Evolutionary conservation across 495 filamentous ascomycete species (phyloP), one percentile per base, ranked within the genome.

Genomic region (Trichoderma orchidacearum): DNA sequence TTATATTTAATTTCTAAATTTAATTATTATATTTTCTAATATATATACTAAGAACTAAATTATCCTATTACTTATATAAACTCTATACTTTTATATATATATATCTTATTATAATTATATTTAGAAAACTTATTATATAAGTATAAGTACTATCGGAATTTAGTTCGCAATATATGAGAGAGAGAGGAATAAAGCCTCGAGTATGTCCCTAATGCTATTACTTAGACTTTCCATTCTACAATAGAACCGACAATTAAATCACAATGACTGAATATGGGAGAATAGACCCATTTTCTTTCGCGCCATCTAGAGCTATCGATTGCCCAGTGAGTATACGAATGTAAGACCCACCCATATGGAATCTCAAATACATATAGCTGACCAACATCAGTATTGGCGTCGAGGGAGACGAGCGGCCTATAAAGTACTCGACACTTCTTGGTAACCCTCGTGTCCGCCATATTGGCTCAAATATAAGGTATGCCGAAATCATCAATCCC

Each of bases 201-300:
- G 34, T 12, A 48, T 48, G 41, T 48, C 41, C 23, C 41, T 48
- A 8, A 6, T 11, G n/a, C n/a, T n/a, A n/a, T n/a, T n/a, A n/a
- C n/a, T n/a, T n/a, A n/a, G n/a, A n/a, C n/a, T n/a, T n/a, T n/a
- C n/a, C n/a, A n/a, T n/a, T n/a, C n/a, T n/a, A n/a, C n/a, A n/a
- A n/a, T 18, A 2, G 15, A 17, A 5, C 27, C 18, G 28, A 53
- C 27, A 53, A 15, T 8, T 30, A 23, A 53, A 23, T 7, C 27
- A 32, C 28, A 7, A 54, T 36, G 29, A 18, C 53, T 30, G 53
- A 54, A 36, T 1, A 68, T 63, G 7, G 68, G 61, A 60, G 31
- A 53, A 96, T 96, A 90, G 93, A 98, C 64, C 84, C 90, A 45
- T 96, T 94, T 69, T 91, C 89, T 1, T 97, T 97, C 74, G 90